These are phyloP conservation scores for Rhodotorula sp. DNA, from an alignment of 1,284 basidiomycete genomes.

Conservation along the genomic window DNA sequence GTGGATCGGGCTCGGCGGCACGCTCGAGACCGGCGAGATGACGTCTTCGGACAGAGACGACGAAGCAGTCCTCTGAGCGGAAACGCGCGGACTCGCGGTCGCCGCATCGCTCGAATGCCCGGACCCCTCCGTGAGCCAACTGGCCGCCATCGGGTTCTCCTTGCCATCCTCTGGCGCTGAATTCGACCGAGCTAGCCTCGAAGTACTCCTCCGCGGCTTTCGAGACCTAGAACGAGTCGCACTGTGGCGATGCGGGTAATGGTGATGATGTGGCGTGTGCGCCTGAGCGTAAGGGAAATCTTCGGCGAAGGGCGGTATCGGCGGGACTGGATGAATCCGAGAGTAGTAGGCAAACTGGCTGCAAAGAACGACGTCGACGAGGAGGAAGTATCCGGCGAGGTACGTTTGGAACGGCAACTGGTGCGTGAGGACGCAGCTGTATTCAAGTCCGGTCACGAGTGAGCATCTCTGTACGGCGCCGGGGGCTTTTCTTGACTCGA, in stretches of 20 bases:
- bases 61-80: not conserved
- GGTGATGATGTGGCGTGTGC: constrained; percentile 36
- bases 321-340: constrained; percentile 7
- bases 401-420: constrained; percentile 95
- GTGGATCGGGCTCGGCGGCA: constrained; percentile 19
- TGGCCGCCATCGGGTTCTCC: constrained; percentile 62
- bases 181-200: not conserved
- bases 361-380: constrained; percentile 70
- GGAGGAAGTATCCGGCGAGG: constrained; percentile 81
- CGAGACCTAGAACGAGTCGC: constrained; percentile 10
- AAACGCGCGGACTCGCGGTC: not conserved
- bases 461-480: constrained; percentile 1
- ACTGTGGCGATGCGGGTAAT: constrained; percentile 38
- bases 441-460: not conserved
- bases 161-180: constrained; percentile 49
- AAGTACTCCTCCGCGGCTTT: not conserved
- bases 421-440: constrained; percentile 71
- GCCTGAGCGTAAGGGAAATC: constrained; percentile 38
- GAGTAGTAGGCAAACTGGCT: constrained; percentile 75
- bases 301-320: constrained; percentile 26
- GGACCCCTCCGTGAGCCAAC: constrained; percentile 63
- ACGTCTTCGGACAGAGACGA: not conserved
- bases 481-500: not conserved
- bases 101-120: not conserved
- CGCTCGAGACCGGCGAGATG: not conserved